Evolutionary conservation across 2,329 filamentous ascomycete species (phyloP), one percentile per base, ranked within the genome.

Genomic region (Camillea tinctor): DNA sequence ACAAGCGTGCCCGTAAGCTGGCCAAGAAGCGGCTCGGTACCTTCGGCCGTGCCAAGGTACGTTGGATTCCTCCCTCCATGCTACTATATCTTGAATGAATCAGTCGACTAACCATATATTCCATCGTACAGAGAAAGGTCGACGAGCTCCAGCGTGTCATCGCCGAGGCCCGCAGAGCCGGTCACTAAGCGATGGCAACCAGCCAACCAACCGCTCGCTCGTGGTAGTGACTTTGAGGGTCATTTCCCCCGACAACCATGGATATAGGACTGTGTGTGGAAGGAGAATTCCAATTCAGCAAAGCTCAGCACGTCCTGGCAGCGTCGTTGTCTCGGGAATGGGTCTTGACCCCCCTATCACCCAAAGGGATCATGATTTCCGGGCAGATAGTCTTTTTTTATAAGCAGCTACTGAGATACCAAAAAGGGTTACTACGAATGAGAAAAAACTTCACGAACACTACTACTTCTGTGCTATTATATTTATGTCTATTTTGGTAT

Each of bases 101-200:
- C 36, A 60, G 26, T 59, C 60, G 67, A 68, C 95, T 90, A 93
- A 99, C 85, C 95, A 95, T 80, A 98, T 95, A 74, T 98, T 98
- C 82, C 91, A 92, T 77, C 94, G 95, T 81, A 94, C 94, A 99
- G 94, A 89, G 87, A 80, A 99, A 99, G 94, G 95, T 99, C 73
- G 95, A 99, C 80, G 94, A 98, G 85, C 92, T 99, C 84, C 92
- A 93, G 84, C 88, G 92, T 76, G 91, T 99, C 81, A 99, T 99
- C 79, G 92, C 94, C 76, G 95, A 98, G 86, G 89, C 93, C 78
- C 93, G 94, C 82, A 81, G 84, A 73, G 76, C 79, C 67, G 81
- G 74, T 71, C 84, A 87, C 80, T 87, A 86, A 86, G 77, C 65
- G 57, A 61, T 48, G 36, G 17, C 11, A 7, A 44, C 36, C 36